Evolutionary conservation across 2,329 filamentous ascomycete species (phyloP).

Genomic region (Colletotrichum ledebouriae): DNA sequence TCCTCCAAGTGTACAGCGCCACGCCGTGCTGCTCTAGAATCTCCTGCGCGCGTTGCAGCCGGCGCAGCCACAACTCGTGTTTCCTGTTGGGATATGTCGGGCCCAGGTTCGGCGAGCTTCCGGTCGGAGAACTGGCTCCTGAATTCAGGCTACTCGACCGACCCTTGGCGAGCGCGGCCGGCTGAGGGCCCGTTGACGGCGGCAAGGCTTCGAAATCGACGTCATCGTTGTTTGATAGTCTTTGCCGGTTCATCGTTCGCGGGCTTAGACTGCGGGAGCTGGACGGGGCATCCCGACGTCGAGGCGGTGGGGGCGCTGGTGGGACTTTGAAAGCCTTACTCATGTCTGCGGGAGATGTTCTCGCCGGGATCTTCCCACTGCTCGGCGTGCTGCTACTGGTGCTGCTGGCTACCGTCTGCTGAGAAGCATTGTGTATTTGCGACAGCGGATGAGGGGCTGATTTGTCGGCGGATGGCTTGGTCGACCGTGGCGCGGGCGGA

Average conservation of each 20-base stretch:
- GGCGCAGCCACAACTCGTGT: slow-evolving; percentile 77
- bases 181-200: slow-evolving; percentile 46
- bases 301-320: slow-evolving; percentile 63
- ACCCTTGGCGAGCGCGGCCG: slow-evolving; percentile 45
- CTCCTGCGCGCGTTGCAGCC: slow-evolving; percentile 75
- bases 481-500: slow-evolving; percentile 54
- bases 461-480: slow-evolving; percentile 49
- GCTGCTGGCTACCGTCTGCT: slow-evolving; percentile 48
- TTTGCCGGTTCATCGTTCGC: slow-evolving; percentile 50
- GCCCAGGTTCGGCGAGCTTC: slow-evolving; percentile 51
- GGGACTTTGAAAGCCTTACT: slow-evolving; percentile 40
- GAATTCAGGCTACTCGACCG: slow-evolving; percentile 48
- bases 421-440: slow-evolving; percentile 57
- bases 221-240: slow-evolving; percentile 54
- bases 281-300: slow-evolving; percentile 59
- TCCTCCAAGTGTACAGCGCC: slow-evolving; percentile 78
- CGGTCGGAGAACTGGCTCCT: slow-evolving; percentile 50
- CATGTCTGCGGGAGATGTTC: slow-evolving; percentile 1
- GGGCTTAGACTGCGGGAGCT: slow-evolving; percentile 51
- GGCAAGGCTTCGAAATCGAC: slow-evolving; percentile 58
- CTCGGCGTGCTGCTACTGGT: slow-evolving; percentile 40
- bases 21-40: slow-evolving; percentile 75
- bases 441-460: slow-evolving; percentile 55
- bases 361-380: slow-evolving; percentile 23
- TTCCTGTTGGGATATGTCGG: slow-evolving; percentile 70